Evolutionary conservation across 805 yeast genomes (phyloP), one percentile per base, ranked within the genome.

Genomic region (Tetrapisispora namnaoensis): DNA sequence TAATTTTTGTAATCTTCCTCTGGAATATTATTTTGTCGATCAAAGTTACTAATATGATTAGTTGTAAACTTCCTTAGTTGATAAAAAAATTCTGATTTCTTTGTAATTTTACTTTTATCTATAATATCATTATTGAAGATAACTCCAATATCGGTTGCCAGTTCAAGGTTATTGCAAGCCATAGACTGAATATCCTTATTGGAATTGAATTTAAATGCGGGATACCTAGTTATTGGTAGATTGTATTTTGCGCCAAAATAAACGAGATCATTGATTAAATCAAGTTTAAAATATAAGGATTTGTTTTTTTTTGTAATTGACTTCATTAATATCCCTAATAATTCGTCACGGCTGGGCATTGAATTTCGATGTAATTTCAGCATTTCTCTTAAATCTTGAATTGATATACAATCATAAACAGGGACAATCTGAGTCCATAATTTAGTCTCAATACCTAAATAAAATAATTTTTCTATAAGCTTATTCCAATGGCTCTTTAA

Each of bases 391-490:
- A 62, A 36, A 44, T 64, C 67, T 9, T 43, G 27, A 8, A 64
- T 51, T 9, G 66, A 57, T 13, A 62, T 58, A 47, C 66, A 57
- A 14, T 61, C 54, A 46, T 62, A 62, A 11, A 55, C 50, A 8
- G 59, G 60, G 8, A 65, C 65, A 28, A 64, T 51, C 21, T 51
- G 50, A 9, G 49, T 49, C 67, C 66, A 61, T 18, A 62, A 47
- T 40, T 54, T 59, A 3, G 40, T 39, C 9, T 10, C 34, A 16
- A 55, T 47, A 36, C 55, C 50, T 41, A 55, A 34, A 13, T 51
- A 47, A 42, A 50, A 51, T 9, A 60, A 45, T 11, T 45, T 48
- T 9, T 50, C 51, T 13, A 58, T 42, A 4, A 64, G 48, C 3
- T 46, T 34, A 3, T 28, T 17, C 46, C 61, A 45, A 16, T 50